A percentile compares a stretch with the other conserved stretches of the same genome.
Evolutionary conservation across 345 rosid species (phyloP).

Genomic region (Salix purpurea): DNA sequence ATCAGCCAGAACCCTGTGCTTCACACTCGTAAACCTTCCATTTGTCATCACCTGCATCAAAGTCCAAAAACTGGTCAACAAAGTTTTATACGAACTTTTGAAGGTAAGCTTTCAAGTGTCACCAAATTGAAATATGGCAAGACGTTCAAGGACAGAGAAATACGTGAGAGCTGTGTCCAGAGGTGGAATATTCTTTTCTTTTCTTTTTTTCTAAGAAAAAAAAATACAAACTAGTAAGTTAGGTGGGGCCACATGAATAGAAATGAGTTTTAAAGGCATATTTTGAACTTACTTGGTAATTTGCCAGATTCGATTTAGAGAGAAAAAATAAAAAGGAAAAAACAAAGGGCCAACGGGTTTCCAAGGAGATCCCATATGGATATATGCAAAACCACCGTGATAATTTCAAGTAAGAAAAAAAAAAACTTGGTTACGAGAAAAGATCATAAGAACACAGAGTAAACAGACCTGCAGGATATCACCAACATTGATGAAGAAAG

Average conservation of each 20-base stretch:
- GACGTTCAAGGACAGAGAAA: too few species aligned
- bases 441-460: not conserved
- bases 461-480: slow-evolving; percentile 49
- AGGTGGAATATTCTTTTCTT: not conserved
- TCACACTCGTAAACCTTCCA: slow-evolving; percentile 83
- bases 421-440: not conserved
- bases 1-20: slow-evolving; percentile 74
- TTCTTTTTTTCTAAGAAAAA: not conserved
- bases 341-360: not conserved
- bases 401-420: not conserved
- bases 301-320: not conserved
- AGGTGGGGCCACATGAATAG: not conserved
- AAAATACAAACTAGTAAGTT: not conserved
- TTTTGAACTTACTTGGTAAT: not conserved
- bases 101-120: too few species aligned
- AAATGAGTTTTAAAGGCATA: not conserved
- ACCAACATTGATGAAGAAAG: slow-evolving; percentile 51
- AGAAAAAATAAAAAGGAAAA: not conserved
- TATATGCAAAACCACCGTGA: not conserved
- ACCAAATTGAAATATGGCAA: too few species aligned
- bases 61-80: not conserved
- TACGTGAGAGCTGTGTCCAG: not conserved
- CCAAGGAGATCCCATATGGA: not conserved
- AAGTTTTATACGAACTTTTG: not conserved
- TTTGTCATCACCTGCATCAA: slow-evolving; percentile 74